These are phyloP conservation scores for Calonectria multiphialidica DNA, from an alignment of 2,329 filamentous ascomycete genomes.

Conservation along the genomic window DNA sequence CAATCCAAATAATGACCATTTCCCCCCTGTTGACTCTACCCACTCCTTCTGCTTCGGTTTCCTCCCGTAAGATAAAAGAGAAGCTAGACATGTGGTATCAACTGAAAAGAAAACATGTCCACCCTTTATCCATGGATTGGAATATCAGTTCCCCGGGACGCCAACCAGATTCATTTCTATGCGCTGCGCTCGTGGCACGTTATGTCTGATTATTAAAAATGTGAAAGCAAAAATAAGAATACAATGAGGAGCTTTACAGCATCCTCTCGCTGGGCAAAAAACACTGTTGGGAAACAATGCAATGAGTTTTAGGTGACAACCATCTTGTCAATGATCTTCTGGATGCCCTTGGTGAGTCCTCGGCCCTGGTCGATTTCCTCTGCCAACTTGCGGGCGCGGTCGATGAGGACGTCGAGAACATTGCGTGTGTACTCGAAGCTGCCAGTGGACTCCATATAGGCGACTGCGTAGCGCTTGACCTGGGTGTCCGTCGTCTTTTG, in stretches of 20 bases:
- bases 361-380: conserved; percentile 73
- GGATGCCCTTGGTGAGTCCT: conserved; percentile 68
- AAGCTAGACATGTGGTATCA: conserved; percentile 13
- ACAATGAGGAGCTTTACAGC: not conserved
- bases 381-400: conserved; percentile 72
- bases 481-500: conserved; percentile 89
- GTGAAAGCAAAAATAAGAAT: not conserved
- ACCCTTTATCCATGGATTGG: conserved; percentile 18
- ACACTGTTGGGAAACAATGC: not conserved
- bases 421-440: conserved; percentile 88
- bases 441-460: conserved; percentile 90
- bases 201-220: conserved; percentile 26
- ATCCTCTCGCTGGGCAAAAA: not conserved
- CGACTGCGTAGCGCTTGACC: conserved; percentile 91
- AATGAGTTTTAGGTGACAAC: conserved; percentile 44
- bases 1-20: conserved; percentile 9
- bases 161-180: conserved; percentile 40
- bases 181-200: conserved; percentile 39
- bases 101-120: not conserved
- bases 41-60: not conserved
- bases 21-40: not conserved
- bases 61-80: conserved; percentile 5
- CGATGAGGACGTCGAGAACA: conserved; percentile 73
- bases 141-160: conserved; percentile 30
- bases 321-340: conserved; percentile 78